Evolutionary conservation across 306 rosid genomes (phyloP), one percentile per base, ranked within the genome.

Genomic region (Begonia fuchsioides): DNA sequence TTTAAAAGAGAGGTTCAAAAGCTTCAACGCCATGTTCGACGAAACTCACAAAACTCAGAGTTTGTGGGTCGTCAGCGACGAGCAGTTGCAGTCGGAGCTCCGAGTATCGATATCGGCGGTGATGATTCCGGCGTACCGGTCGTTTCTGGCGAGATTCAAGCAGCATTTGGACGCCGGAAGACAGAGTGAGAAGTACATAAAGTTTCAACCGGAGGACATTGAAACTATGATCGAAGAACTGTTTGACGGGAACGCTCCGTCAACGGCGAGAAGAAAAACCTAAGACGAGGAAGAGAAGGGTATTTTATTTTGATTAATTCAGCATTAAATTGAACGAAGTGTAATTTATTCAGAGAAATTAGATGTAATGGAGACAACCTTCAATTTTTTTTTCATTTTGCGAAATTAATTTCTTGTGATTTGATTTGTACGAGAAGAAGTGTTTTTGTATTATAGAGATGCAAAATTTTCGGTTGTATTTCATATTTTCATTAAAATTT

Each of bases 201-300:
- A 83, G 54, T 76, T 77, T 44, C 87, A 80, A 44, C 93, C 94
- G 0, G 96, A 87, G 4, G 96, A 87, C 47, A 73, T 87, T 49
- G 96, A 87, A 61, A 55, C 61, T 20, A 46, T 79, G 54, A 71
- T 87, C 51, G 93, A 87, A 3, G 74, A 87, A 9, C 61, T 87
- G 5, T 87, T 83, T 50, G 80, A 49, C 43, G 96, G 96, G 20
- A 71, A 73, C 44, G 26, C 74, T 15, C 3, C 55, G 0, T 59
- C 94, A 26, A 62, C 67, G 67, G 6, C 65, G 14, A 65, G 78
- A 54, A 80, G 69, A 65, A 82, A 60, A 73, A 39, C 63, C 54
- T 69, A 40, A 43, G 35, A 26, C 7, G 4, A 2, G 35, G 35
- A 26, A 26, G 35, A 1, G 35, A 26, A 26, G 35, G 35, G 7